Conservation (phyloP, 2,329 filamentous ascomycete genomes). For the Fusarium vanettenii region DNA sequence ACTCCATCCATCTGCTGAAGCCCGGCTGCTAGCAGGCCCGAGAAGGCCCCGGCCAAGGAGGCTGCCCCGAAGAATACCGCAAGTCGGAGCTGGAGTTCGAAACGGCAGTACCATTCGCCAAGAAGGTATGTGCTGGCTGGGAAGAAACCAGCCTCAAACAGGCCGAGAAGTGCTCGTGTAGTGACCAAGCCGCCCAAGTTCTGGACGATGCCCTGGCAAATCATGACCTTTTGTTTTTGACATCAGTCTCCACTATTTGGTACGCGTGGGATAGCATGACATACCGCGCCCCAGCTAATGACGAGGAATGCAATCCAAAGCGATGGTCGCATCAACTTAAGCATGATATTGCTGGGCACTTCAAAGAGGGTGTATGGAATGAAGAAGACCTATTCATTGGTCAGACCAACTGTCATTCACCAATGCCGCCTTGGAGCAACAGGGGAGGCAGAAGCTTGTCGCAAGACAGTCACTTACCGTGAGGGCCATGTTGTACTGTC, state of each 20-base stretch:
- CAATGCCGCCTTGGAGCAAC: not conserved
- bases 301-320: not conserved
- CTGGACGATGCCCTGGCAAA: not conserved
- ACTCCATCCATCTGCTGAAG: slow-evolving; percentile 11
- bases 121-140: slow-evolving; percentile 7
- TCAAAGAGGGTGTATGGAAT: not conserved
- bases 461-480: not conserved
- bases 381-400: not conserved
- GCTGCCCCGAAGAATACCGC: slow-evolving; percentile 5
- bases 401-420: not conserved
- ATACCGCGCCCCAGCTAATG: not conserved
- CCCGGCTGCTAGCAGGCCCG: slow-evolving; percentile 1
- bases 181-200: not conserved
- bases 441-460: not conserved
- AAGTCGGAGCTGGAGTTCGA: slow-evolving; percentile 8
- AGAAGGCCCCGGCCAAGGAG: slow-evolving; percentile 11
- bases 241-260: not conserved
- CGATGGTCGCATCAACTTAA: not conserved
- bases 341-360: not conserved
- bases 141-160: slow-evolving; percentile 11
- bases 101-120: not conserved
- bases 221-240: not conserved
- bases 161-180: not conserved
- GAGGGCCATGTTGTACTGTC: slow-evolving; percentile 68
- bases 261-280: not conserved